These are phyloP conservation scores for Daldinia caldariorum DNA, from an alignment of 495 filamentous ascomycete species.

Conservation along the genomic window DNA sequence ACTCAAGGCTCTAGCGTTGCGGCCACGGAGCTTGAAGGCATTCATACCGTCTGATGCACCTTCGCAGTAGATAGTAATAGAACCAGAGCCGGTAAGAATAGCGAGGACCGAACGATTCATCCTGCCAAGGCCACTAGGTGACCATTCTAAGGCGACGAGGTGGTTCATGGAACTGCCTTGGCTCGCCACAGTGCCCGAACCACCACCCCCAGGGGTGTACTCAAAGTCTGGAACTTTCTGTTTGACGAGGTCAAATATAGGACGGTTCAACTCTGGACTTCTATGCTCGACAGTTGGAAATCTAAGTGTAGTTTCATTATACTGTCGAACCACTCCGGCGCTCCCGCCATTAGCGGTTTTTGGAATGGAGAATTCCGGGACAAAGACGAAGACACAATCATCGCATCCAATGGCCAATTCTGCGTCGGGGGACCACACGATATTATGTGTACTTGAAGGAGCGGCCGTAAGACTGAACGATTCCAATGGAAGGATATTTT, in stretches of 20 bases:
- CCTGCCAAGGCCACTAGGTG: slow-evolving; percentile 55
- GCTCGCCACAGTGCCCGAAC: slow-evolving; percentile 54
- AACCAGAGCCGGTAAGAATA: slow-evolving; percentile 53
- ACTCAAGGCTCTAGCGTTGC: slow-evolving; percentile 33
- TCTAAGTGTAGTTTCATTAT: slow-evolving; percentile 42
- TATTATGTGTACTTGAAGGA: slow-evolving; percentile 55
- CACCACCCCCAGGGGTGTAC: slow-evolving; percentile 51
- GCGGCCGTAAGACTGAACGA: slow-evolving; percentile 55
- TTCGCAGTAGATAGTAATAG: slow-evolving; percentile 57
- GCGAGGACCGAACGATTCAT: slow-evolving; percentile 57
- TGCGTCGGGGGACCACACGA: slow-evolving; percentile 60
- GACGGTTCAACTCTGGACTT: slow-evolving; percentile 40
- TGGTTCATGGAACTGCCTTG: slow-evolving; percentile 60
- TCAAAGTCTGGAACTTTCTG: slow-evolving; percentile 39
- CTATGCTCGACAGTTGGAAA: slow-evolving; percentile 45
- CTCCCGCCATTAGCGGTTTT: background rate
- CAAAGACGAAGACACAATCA: slow-evolving; percentile 58
- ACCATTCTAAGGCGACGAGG: slow-evolving; percentile 57
- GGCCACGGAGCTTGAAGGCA: slow-evolving; percentile 28
- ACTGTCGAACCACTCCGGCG: slow-evolving; percentile 32
- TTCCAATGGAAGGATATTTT: slow-evolving; percentile 53
- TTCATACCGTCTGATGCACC: slow-evolving; percentile 42
- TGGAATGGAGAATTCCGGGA: slow-evolving; percentile 55
- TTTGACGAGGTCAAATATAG: slow-evolving; percentile 31
- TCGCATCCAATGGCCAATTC: slow-evolving; percentile 60